A percentile compares a stretch with the other conserved stretches of the same genome.
Evolutionary conservation across 257 asterid genomes (phyloP).

Genomic region (Solanum chilense): DNA sequence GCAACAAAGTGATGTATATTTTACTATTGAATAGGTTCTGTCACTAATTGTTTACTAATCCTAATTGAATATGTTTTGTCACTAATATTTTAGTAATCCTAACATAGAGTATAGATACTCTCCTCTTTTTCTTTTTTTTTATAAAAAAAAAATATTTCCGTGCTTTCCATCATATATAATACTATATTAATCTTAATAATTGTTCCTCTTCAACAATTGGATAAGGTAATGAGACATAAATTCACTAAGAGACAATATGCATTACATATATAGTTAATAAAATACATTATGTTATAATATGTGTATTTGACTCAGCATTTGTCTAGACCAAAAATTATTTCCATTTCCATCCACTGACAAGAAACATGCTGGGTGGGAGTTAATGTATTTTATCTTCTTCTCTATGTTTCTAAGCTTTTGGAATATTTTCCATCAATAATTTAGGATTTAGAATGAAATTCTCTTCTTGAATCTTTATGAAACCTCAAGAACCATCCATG

Average conservation of each 20-base stretch:
- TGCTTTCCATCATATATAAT: not conserved
- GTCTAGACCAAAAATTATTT: conserved; percentile 8
- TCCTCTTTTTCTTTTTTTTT: not conserved
- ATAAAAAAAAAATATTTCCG: too few species aligned
- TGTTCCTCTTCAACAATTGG: not conserved
- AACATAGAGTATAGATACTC: not conserved
- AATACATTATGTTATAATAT: not conserved
- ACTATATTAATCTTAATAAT: not conserved
- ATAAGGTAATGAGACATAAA: not conserved
- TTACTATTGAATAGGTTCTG: not conserved
- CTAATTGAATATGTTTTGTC: not conserved
- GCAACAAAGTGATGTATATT: not conserved
- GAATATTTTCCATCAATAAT: too few species aligned
- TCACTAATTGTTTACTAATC: not conserved
- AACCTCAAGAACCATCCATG: too few species aligned
- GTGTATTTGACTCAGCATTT: conserved; percentile 34
- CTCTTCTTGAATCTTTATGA: too few species aligned
- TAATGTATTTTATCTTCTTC: too few species aligned
- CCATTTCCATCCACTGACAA: conserved; percentile 6
- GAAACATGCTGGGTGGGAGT: not conserved
- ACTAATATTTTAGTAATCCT: not conserved
- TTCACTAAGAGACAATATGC: not conserved
- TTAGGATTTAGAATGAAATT: too few species aligned
- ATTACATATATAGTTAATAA: not conserved
- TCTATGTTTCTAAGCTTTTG: too few species aligned